These are phyloP conservation scores for Alternaria rosae DNA, from an alignment of 2,329 filamentous ascomycete genomes.

Conservation along the genomic window DNA sequence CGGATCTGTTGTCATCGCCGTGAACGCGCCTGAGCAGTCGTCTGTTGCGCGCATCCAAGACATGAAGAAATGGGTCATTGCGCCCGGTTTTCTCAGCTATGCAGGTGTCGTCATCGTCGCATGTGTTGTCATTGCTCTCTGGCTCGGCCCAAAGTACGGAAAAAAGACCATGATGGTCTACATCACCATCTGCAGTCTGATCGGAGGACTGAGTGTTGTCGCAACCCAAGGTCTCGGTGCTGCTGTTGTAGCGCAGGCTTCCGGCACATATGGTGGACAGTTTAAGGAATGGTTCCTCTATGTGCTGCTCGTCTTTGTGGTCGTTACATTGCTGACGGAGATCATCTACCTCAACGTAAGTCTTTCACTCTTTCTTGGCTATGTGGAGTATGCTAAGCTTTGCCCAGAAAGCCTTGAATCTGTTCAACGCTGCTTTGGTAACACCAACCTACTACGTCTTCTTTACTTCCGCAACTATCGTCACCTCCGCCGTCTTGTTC, in stretches of 20 bases:
- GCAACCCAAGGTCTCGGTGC: slow-evolving; percentile 92
- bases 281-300: slow-evolving; percentile 99
- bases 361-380: slow-evolving; percentile 27
- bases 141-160: slow-evolving; percentile 84
- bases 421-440: slow-evolving; percentile 96
- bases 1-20: slow-evolving; percentile 89
- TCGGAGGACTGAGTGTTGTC: slow-evolving; percentile 93
- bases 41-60: slow-evolving; percentile 88
- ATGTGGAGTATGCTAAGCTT: slow-evolving; percentile 8
- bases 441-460: slow-evolving; percentile 99
- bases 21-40: slow-evolving; percentile 88
- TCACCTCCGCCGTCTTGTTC: slow-evolving; percentile 92
- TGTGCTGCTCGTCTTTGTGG: slow-evolving; percentile 87
- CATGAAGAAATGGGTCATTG: slow-evolving; percentile 86
- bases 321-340: slow-evolving; percentile 87
- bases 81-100: slow-evolving; percentile 86
- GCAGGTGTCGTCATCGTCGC: slow-evolving; percentile 82
- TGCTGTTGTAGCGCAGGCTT: slow-evolving; percentile 85
- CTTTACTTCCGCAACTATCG: slow-evolving; percentile 94
- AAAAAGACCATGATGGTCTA: slow-evolving; percentile 99
- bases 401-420: slow-evolving; percentile 90
- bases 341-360: slow-evolving; percentile 95
- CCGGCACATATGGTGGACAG: slow-evolving; percentile 73
- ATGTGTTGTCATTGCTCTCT: slow-evolving; percentile 75
- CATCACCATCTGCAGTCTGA: slow-evolving; percentile 92